Evolutionary conservation across 768 basidiomycete species (phyloP), one percentile per base, ranked within the genome.

Genomic region (Termitomyces sp.): DNA sequence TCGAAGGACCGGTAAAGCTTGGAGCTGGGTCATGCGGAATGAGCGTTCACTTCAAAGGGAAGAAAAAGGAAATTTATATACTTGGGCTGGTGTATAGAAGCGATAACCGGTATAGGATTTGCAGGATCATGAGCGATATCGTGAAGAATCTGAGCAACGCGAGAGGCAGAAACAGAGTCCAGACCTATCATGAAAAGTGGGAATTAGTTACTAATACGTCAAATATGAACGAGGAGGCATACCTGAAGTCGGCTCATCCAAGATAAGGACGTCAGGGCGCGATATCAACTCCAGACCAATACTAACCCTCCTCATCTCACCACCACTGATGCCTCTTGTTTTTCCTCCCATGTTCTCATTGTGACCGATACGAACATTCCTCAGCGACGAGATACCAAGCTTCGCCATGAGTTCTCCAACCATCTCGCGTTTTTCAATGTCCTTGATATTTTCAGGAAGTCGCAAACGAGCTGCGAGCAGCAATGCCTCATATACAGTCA

Each of bases 211-310:
- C 6, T 4, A 4, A 36, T 51, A 36, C 51, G 57, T 5, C 16
- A 53, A n/a, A 48, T n/a, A 48, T 59, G 7, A n/a, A 46, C 22
- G 54, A 55, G 18, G n/a, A 52, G 22, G 44, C 15, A 59, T 28
- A 71, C 85, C 84, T 39, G 83, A 84, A 2, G 90, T 89, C 7
- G 95, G 95, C 68, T 97, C 95, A 67, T 97, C 95, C 36, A 94
- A 79, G 33, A 96, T 85, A 44, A 97, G 73, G 12, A 97, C 79
- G 69, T 94, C 92, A 0, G 95, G 95, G 44, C 83, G 81, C 0
- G 92, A 89, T 52, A 96, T 88, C 11, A 97, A 80, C 75, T 96
- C 95, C 40, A 95, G 75, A 6, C 94, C 95, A 62, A 97, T 96
- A 60, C 89, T 93, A 6, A 97, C 91, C 54, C 95, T 78, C 50